Base-by-base conservation (phyloP, 2,329 filamentous ascomycete species). In the Aspergillus clavatus region DNA sequence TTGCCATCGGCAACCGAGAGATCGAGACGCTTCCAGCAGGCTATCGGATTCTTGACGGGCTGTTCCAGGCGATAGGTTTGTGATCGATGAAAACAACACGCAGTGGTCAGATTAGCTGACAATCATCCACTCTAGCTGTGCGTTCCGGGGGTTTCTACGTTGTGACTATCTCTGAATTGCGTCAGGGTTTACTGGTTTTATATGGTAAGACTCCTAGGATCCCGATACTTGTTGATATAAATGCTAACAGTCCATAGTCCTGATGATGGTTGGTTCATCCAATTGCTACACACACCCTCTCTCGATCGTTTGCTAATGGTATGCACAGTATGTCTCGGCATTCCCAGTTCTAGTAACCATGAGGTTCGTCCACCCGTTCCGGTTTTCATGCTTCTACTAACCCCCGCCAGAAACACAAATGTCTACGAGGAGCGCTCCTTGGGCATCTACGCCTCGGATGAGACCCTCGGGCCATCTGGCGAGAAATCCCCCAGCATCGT, bases 391-490 rank as follows among this genome's bases (percentile, higher is more conserved):
- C 12, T 29, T 12, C n/a, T 5, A 8, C 50, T 53, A 37, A 52
- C 33, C 33, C 7, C 16, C 3, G 7, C n/a, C 19, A 77, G 83
- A 22, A 80, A 83, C 59, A 84, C 82, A 29, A 87, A 87, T 57
- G 79, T 85, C 23, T 87, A 87, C 58, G 83, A 87, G 59, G 83
- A 87, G 56, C 73, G 81, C 5, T 82, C 79, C 0, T 69, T 87
- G 1, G 82, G 82, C 0, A 64, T 68, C 21, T 68, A 65, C 45
- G 62, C 65, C 28, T 57, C 66, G 8, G 66, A 72, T 36, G 48
- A 59, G 31, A 39, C 45, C 5, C 38, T 48, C 16, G 51, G 56
- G 10, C 51, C 52, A 5, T 48, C 50, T 18, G 45, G 53, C 14
- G 50, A 48, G 8, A 55, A 51, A 18, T 51, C 52, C 22, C 51